phyloP scores from a whole-genome alignment of 768 basidiomycete species.

The Solioccasus polychromus region DNA sequence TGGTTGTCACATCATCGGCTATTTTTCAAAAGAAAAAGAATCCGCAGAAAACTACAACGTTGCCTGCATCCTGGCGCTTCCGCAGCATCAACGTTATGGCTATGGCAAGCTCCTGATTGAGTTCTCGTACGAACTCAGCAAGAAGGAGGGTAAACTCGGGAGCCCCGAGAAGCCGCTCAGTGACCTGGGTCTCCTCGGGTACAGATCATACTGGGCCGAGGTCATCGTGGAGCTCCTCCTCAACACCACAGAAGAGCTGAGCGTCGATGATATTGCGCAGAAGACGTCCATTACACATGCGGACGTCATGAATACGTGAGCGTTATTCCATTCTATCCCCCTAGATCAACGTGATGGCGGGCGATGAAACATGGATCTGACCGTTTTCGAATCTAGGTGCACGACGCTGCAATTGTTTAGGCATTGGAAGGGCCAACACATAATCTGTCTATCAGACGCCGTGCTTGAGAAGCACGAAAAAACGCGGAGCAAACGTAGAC shows the following conservation, averaged over 20 bases:
- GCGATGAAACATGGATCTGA: not conserved
- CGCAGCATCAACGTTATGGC: conserved; percentile 95
- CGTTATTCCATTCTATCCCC: conserved; percentile 21
- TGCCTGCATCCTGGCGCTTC: conserved; percentile 97
- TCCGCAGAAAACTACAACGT: conserved; percentile 98
- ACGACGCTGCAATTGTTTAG: conserved; percentile 94
- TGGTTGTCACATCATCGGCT: conserved; percentile 94
- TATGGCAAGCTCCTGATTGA: conserved; percentile 96
- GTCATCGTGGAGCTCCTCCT: conserved; percentile 90
- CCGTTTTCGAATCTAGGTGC: conserved; percentile 53
- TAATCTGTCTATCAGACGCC: conserved; percentile 87
- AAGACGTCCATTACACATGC: conserved; percentile 92
- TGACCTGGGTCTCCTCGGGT: conserved; percentile 89
- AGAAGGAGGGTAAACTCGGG: conserved; percentile 92
- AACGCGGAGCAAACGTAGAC: conserved; percentile 70
- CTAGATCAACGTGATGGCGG: not conserved
- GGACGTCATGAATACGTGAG: conserved; percentile 98
- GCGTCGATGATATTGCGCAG: conserved; percentile 96
- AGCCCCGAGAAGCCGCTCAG: conserved; percentile 97
- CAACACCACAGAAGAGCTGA: conserved; percentile 68
- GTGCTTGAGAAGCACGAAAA: conserved; percentile 91
- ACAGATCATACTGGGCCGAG: conserved; percentile 97
- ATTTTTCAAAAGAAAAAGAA: conserved; percentile 99
- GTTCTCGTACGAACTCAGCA: conserved; percentile 97
- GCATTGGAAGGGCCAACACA: conserved; percentile 92